These are phyloP conservation scores for Antarctomyces pellizariae DNA, from an alignment of 495 filamentous ascomycete genomes.

Conservation along the genomic window DNA sequence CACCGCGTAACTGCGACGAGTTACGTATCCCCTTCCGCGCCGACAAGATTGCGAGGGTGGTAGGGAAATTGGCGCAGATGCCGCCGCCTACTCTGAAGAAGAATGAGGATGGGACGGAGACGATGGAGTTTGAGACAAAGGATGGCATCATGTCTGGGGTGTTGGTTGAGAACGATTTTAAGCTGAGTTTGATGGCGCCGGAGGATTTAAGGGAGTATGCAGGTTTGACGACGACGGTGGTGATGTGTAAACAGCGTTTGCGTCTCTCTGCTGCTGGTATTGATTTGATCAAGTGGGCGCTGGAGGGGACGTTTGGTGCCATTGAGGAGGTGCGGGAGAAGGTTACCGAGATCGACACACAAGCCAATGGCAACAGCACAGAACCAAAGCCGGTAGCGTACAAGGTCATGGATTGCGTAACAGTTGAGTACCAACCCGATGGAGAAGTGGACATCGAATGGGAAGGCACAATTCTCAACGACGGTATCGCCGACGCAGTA, in stretches of 20 bases:
- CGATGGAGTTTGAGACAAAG: too few relatives aligned
- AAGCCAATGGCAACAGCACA: constrained; percentile 27
- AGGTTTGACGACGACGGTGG: constrained; percentile 77
- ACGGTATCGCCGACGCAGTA: constrained; percentile 87
- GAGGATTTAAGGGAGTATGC: constrained; percentile 92
- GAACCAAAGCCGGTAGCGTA: constrained; percentile 33
- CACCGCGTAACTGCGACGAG: constrained; percentile 83
- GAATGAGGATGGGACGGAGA: too few relatives aligned
- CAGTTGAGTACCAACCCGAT: constrained; percentile 39
- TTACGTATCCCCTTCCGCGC: constrained; percentile 84
- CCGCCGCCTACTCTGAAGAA: constrained; percentile 45
- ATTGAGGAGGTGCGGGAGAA: constrained; percentile 42
- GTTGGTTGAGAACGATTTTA: constrained; percentile 89
- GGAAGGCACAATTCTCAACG: constrained; percentile 95
- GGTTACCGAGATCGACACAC: constrained; percentile 20
- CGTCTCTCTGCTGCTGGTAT: constrained; percentile 70
- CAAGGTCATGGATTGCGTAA: constrained; percentile 77
- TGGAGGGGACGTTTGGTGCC: constrained; percentile 79
- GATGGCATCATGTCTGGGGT: constrained; percentile 84
- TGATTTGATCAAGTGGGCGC: constrained; percentile 77
- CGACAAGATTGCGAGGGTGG: constrained; percentile 92
- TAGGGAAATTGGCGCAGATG: constrained; percentile 73
- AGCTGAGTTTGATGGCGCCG: constrained; percentile 84
- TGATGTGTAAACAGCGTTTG: constrained; percentile 73
- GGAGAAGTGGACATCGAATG: constrained; percentile 81